A percentile compares a stretch with the other conserved stretches of the same genome.
These are phyloP conservation scores for Syzygium oleosum DNA, from an alignment of 345 rosid species.

Conservation along the genomic window DNA sequence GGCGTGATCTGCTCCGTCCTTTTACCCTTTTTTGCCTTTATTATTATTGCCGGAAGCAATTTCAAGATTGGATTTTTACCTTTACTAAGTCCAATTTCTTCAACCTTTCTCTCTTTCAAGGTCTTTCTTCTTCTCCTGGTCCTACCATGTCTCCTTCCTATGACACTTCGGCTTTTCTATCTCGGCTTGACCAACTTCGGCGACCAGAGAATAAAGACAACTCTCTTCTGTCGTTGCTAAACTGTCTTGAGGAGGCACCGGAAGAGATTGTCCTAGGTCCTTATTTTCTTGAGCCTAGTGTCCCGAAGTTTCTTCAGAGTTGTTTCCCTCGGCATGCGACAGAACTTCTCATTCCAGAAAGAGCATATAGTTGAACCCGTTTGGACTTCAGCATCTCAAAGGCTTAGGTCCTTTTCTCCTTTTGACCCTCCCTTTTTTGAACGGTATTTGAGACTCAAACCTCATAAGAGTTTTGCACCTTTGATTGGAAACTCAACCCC, in stretches of 20 bases:
- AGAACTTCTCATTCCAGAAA: no score
- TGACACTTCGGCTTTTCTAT: neutral
- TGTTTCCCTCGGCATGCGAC: no score
- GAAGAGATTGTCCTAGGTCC: neutral
- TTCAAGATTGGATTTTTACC: neutral
- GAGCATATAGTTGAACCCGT: no score
- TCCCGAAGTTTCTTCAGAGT: no score
- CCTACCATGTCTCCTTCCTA: neutral
- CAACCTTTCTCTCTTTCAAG: neutral
- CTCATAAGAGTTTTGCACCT: no score
- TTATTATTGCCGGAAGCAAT: fast-evolving
- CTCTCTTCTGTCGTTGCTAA: neutral
- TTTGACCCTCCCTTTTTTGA: no score
- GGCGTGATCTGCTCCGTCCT: neutral
- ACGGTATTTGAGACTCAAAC: no score
- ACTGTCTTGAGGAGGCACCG: neutral
- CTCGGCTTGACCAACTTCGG: neutral
- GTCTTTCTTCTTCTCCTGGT: neutral
- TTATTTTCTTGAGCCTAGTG: neutral
- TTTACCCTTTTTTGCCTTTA: neutral
- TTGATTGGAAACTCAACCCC: no score
- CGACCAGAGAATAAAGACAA: neutral
- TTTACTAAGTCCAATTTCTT: neutral
- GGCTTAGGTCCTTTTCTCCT: no score
- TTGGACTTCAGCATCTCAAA: no score